Conservation (phyloP, 768 basidiomycete species). For the Termitomyces sp. region DNA sequence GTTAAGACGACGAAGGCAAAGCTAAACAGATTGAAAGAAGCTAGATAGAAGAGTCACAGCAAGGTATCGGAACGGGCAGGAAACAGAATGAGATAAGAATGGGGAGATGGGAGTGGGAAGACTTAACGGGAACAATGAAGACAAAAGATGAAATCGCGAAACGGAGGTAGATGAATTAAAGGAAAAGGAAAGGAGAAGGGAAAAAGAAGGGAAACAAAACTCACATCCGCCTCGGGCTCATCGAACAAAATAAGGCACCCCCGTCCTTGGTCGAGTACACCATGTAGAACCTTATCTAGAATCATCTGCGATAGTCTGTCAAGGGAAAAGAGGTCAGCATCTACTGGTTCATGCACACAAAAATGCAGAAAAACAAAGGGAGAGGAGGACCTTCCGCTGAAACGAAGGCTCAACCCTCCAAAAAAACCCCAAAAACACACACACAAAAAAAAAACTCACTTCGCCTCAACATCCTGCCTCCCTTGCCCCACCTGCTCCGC, state of each 20-base stretch:
- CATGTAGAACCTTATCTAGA: conserved; percentile 88
- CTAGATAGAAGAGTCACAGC: no score
- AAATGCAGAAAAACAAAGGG: no score
- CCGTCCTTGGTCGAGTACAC: conserved; percentile 94
- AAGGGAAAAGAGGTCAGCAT: not conserved
- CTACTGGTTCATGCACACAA: no score
- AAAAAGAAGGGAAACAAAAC: conserved; percentile 24
- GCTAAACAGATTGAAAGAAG: no score
- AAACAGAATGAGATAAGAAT: not conserved
- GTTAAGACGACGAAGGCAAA: not conserved
- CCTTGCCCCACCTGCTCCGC: conserved; percentile 87
- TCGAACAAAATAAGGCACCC: conserved; percentile 93
- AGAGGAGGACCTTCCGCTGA: no score
- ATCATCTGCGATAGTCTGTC: conserved; percentile 95
- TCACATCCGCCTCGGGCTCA: conserved; percentile 77
- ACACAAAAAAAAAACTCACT: conserved; percentile 55
- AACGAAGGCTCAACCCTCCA: no score
- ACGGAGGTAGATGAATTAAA: no score
- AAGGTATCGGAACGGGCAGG: no score
- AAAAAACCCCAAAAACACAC: no score
- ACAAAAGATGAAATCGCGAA: not conserved
- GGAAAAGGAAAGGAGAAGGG: not conserved
- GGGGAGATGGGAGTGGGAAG: not conserved
- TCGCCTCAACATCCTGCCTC: conserved; percentile 83
- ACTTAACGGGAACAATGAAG: not conserved